Conservation (phyloP, 1,139 yeast genomes). For the Suhomyces wounanorum region DNA sequence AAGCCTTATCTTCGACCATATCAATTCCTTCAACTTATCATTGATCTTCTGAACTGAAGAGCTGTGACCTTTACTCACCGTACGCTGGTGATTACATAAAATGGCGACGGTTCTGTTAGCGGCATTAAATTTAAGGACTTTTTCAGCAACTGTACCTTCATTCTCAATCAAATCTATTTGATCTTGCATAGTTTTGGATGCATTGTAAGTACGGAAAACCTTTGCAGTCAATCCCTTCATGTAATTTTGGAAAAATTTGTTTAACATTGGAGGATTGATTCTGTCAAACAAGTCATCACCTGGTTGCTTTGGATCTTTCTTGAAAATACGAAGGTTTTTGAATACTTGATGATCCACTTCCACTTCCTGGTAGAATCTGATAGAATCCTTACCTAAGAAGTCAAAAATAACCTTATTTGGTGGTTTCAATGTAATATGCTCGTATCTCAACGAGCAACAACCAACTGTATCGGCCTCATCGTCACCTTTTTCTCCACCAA, state of each 20-base stretch:
- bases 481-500: constrained; percentile 97
- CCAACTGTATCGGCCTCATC: constrained; percentile 99
- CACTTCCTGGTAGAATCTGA: constrained; percentile 88
- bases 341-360: constrained; percentile 89
- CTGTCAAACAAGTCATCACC: constrained; percentile 94
- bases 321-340: constrained; percentile 82
- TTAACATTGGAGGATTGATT: constrained; percentile 77
- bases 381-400: constrained; percentile 94
- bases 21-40: constrained; percentile 73
- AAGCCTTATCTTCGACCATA: constrained; percentile 78
- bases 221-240: constrained; percentile 95
- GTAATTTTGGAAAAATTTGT: constrained; percentile 83
- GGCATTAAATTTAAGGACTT: constrained; percentile 84
- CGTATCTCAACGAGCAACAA: constrained; percentile 89
- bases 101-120: constrained; percentile 96
- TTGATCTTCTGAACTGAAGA: constrained; percentile 74
- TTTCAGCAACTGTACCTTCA: constrained; percentile 86
- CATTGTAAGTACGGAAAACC: constrained; percentile 96
- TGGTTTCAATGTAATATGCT: constrained; percentile 83
- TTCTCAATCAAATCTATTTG: constrained; percentile 80
- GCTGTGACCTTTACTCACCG: constrained; percentile 84
- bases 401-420: constrained; percentile 90
- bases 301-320: constrained; percentile 82
- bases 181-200: constrained; percentile 95
- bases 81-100: constrained; percentile 95